Percentiles rank a stretch among this genome's conserved stretches.
Evolutionary conservation across 2,329 filamentous ascomycete genomes (phyloP).

Genomic region (Curvularia sp.): DNA sequence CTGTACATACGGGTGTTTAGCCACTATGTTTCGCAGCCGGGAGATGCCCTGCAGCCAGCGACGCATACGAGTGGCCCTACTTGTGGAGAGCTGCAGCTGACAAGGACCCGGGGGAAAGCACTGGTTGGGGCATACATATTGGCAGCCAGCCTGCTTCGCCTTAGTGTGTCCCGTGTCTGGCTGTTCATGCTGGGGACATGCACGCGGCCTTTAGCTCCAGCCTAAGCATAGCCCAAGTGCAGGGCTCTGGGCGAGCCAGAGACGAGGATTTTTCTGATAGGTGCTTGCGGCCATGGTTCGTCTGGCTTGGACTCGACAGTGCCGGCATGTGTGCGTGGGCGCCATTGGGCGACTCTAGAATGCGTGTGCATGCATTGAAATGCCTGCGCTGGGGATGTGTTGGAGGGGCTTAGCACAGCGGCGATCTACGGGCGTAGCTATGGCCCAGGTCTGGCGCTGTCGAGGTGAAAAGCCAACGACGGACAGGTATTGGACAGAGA

Average conservation of each 20-base stretch:
- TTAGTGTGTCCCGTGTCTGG: slow-evolving; percentile 51
- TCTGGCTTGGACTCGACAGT: slow-evolving; percentile 16
- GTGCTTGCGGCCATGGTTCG: slow-evolving; percentile 23
- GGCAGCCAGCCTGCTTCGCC: slow-evolving; percentile 20
- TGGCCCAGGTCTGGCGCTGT: slow-evolving; percentile 13
- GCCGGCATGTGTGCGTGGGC: slow-evolving; percentile 28
- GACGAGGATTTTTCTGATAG: slow-evolving; percentile 40
- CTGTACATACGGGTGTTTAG: slow-evolving; percentile 18
- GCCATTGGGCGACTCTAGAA: slow-evolving; percentile 26
- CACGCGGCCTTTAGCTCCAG: slow-evolving; percentile 33
- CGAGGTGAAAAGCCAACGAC: slow-evolving; percentile 12
- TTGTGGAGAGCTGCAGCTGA: slow-evolving; percentile 19
- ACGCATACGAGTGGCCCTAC: slow-evolving; percentile 11
- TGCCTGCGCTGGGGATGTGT: slow-evolving; percentile 29
- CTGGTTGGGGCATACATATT: slow-evolving; percentile 22
- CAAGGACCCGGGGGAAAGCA: slow-evolving; percentile 15
- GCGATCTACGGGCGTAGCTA: slow-evolving; percentile 20
- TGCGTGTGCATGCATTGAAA: slow-evolving; percentile 15
- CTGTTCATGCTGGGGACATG: slow-evolving; percentile 49
- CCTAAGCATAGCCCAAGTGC: slow-evolving; percentile 34
- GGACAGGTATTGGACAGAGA: slow-evolving; percentile 27
- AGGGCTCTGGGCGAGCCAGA: slow-evolving; percentile 27
- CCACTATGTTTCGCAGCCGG: slow-evolving; percentile 24
- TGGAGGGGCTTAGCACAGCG: slow-evolving; percentile 30
- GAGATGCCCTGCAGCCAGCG: slow-evolving; percentile 16